A percentile compares a stretch with the other conserved stretches of the same genome.
phyloP scores from a whole-genome alignment of 495 filamentous ascomycete genomes.

The Penicillium waksmanii region DNA sequence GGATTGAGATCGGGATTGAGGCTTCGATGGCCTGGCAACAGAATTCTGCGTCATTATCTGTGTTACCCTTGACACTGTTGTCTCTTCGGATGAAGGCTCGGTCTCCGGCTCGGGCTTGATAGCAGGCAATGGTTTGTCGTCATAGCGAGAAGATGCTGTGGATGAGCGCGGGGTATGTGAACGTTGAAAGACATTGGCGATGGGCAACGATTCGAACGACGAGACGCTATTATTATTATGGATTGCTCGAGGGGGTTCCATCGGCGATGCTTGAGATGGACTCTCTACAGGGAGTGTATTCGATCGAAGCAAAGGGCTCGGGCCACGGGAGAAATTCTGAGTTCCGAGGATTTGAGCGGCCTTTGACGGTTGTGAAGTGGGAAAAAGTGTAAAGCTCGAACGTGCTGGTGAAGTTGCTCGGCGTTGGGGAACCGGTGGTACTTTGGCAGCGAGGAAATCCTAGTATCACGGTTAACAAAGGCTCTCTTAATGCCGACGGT shows the following conservation, averaged over 20 bases:
- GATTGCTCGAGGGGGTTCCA: constrained; percentile 13
- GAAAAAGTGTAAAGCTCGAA: constrained; percentile 65
- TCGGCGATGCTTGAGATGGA: constrained; percentile 9
- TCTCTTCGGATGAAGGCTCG: not conserved
- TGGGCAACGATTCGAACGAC: constrained; percentile 19
- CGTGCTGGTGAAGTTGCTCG: constrained; percentile 64
- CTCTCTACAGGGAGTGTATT: constrained; percentile 59
- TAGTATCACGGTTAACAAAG: constrained; percentile 9
- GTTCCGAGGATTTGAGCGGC: constrained; percentile 39
- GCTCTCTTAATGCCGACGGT: not conserved
- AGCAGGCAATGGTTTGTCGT: constrained; percentile 30
- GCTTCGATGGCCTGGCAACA: not conserved
- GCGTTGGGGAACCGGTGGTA: constrained; percentile 39
- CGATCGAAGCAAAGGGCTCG: constrained; percentile 56
- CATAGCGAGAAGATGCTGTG: constrained; percentile 5
- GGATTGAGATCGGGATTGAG: not conserved
- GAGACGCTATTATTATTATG: constrained; percentile 16
- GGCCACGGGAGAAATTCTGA: constrained; percentile 43
- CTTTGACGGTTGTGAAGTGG: constrained; percentile 49
- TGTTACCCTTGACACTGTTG: not conserved
- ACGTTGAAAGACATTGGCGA: constrained; percentile 17
- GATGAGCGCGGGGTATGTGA: constrained; percentile 26
- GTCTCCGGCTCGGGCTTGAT: constrained; percentile 22
- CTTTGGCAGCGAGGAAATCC: constrained; percentile 25
- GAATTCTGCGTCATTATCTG: constrained; percentile 6